Conservation (phyloP, 345 rosid species). For the Mercurialis annua region DNA sequence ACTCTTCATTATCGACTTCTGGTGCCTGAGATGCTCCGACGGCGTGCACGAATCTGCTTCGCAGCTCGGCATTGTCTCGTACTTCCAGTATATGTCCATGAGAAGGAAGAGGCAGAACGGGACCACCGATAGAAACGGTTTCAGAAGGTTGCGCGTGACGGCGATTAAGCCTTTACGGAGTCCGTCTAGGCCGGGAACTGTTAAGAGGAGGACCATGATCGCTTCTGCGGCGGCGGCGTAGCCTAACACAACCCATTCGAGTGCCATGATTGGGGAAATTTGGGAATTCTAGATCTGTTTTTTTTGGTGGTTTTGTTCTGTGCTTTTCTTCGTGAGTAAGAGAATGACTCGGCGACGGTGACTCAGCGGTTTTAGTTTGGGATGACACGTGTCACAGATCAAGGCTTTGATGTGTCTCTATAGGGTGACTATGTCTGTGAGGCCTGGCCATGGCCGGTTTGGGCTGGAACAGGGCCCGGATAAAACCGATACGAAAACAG, state of each 20-base stretch:
- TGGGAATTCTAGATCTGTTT: constrained; percentile 15
- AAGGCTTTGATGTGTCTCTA: too few relatives aligned
- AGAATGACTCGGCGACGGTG: neutral
- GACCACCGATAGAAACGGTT: constrained; percentile 32
- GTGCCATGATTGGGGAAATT: constrained; percentile 19
- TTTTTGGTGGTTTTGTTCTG: neutral
- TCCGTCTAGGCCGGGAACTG: constrained; percentile 33
- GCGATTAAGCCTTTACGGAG: constrained; percentile 29
- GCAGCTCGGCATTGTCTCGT: constrained; percentile 31
- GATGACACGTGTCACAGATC: too few relatives aligned
- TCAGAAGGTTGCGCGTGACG: constrained; percentile 34
- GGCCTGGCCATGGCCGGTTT: too few relatives aligned
- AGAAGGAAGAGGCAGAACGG: constrained; percentile 34
- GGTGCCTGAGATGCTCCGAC: constrained; percentile 31
- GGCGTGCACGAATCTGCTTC: constrained; percentile 25
- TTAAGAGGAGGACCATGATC: constrained; percentile 35
- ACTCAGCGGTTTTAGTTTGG: too few relatives aligned
- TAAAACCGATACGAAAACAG: too few relatives aligned
- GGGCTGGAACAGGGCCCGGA: too few relatives aligned
- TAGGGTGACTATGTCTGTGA: too few relatives aligned
- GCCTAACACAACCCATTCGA: constrained; percentile 35
- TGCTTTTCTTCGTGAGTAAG: constrained; percentile 13
- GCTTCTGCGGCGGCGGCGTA: constrained; percentile 36
- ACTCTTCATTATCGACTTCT: constrained; percentile 38
- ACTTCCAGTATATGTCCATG: constrained; percentile 38